Evolutionary conservation across 345 rosid genomes (phyloP).

Genomic region (Lenwebbia sp.): DNA sequence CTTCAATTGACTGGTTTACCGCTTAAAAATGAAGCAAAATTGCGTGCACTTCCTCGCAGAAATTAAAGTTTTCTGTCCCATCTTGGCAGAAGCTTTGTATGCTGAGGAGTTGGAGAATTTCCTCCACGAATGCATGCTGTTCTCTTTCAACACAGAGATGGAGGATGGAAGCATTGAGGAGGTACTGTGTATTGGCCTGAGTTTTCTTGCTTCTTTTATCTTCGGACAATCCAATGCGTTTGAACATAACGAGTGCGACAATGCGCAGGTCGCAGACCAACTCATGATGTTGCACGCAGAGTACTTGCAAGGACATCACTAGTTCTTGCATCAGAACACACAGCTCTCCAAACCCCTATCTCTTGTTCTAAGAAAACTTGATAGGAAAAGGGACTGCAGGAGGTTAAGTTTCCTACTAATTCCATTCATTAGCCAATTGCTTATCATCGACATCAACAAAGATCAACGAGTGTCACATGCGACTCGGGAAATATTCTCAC

Average conservation of each 20-base stretch:
- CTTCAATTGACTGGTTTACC: neutral
- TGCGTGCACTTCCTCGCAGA: neutral
- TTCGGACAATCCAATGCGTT: neutral
- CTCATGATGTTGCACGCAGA: conserved; percentile 42
- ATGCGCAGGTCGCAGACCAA: conserved; percentile 38
- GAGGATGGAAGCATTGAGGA: conserved; percentile 92
- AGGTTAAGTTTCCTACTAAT: neutral
- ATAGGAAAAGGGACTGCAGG: neutral
- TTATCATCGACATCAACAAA: neutral
- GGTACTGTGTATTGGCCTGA: conserved; percentile 13
- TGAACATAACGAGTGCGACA: neutral
- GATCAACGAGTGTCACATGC: neutral
- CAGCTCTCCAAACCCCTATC: neutral
- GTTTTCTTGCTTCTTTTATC: neutral
- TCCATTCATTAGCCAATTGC: neutral
- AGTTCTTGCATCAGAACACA: neutral
- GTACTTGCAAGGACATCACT: conserved; percentile 11
- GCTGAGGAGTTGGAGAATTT: conserved; percentile 66
- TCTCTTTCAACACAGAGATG: conserved; percentile 70
- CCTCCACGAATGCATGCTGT: conserved; percentile 62
- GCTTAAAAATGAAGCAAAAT: neutral
- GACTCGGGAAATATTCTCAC: neutral
- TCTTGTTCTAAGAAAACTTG: neutral
- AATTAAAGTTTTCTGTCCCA: neutral
- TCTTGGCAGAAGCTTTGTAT: conserved; percentile 19